These are phyloP conservation scores for Rhodotorula sp. DNA, from an alignment of 1,284 basidiomycete genomes.

Conservation along the genomic window DNA sequence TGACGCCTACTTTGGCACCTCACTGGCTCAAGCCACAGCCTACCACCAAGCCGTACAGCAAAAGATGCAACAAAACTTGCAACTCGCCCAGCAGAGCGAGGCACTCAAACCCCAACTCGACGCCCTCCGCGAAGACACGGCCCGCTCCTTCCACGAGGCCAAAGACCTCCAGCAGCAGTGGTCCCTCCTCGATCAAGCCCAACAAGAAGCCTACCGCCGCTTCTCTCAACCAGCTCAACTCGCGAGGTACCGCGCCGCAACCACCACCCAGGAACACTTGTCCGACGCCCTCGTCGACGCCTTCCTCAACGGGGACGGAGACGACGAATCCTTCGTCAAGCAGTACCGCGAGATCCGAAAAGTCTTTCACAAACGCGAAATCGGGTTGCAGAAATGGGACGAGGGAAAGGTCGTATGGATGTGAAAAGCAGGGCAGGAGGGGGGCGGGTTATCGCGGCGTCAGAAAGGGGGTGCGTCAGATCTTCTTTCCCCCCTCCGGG, in stretches of 20 bases:
- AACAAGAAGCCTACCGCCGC: conserved; percentile 79
- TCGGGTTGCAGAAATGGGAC: conserved; percentile 83
- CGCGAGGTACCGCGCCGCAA: conserved; percentile 77
- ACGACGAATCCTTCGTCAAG: conserved; percentile 77
- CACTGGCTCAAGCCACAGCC: conserved; percentile 67
- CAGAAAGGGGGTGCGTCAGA: too few species aligned
- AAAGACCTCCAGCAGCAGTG: conserved; percentile 73
- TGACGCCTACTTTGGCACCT: conserved; percentile 76
- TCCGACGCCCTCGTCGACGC: conserved; percentile 76
- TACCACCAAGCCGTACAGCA: conserved; percentile 67
- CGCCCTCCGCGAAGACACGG: conserved; percentile 43
- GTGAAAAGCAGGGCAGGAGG: neutral
- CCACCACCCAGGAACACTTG: conserved; percentile 79
- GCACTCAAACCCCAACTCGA: conserved; percentile 62
- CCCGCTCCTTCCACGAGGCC: conserved; percentile 71
- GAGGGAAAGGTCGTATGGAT: conserved; percentile 76
- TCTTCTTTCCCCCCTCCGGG: too few species aligned
- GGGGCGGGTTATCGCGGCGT: neutral
- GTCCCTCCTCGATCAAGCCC: conserved; percentile 79
- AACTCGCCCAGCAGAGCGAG: conserved; percentile 74
- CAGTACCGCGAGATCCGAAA: conserved; percentile 82
- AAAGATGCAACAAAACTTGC: conserved; percentile 74
- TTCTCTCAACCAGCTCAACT: conserved; percentile 80
- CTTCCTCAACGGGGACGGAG: conserved; percentile 64
- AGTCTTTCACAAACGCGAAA: conserved; percentile 80